phyloP scores from a whole-genome alignment of 768 basidiomycete genomes.

The Plicaturopsis crispa region DNA sequence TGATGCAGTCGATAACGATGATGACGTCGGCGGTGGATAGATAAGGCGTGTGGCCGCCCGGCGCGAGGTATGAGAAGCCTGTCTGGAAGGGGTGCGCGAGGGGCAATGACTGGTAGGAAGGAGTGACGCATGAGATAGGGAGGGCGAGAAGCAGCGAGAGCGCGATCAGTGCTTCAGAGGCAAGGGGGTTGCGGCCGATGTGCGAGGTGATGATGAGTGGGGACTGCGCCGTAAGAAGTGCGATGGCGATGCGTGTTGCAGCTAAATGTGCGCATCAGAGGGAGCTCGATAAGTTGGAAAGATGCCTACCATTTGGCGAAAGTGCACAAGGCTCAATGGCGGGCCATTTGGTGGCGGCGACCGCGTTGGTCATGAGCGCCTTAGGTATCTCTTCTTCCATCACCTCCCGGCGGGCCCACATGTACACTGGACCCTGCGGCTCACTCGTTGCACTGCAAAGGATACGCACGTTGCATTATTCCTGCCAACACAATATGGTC shows the following conservation, averaged over 20 bases:
- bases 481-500: conserved; percentile 2
- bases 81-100: conserved; percentile 47
- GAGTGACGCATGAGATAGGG: conserved; percentile 45
- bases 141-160: conserved; percentile 47
- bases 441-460: conserved; percentile 51
- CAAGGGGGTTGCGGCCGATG: conserved; percentile 45
- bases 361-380: no score
- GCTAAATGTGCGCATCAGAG: no score
- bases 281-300: neutral
- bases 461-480: no score
- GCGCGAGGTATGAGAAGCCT: conserved; percentile 42
- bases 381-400: conserved; percentile 64
- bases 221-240: conserved; percentile 39
- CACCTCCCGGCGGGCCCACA: conserved; percentile 66
- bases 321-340: conserved; percentile 42
- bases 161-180: conserved; percentile 34
- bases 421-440: conserved; percentile 67
- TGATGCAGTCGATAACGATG: conserved; percentile 55
- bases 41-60: conserved; percentile 35
- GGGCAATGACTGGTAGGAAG: conserved; percentile 45
- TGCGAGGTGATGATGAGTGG: conserved; percentile 64
- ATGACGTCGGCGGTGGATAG: conserved; percentile 54
- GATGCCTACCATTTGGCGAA: conserved; percentile 14
- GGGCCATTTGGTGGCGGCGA: conserved; percentile 38
- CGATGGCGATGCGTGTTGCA: conserved; percentile 31